phyloP scores from a whole-genome alignment of 2,329 filamentous ascomycete genomes.

The Fusarium haematococcum region DNA sequence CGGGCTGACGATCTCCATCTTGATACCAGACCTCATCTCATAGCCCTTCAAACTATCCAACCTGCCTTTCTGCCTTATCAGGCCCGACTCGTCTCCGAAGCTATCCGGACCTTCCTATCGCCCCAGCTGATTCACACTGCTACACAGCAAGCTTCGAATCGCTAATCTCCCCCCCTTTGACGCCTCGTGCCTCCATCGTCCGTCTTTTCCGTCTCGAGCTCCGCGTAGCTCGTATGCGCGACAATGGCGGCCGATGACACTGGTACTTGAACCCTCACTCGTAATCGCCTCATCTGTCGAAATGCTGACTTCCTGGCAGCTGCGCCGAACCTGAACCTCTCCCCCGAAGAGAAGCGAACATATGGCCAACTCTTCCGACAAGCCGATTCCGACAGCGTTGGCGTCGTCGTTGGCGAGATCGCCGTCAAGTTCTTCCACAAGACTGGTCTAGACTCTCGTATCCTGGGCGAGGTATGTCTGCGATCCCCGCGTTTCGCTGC shows the following conservation, averaged over 20 bases:
- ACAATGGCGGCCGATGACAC: constrained; percentile 45
- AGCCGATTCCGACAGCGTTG: constrained; percentile 90
- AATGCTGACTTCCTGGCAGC: constrained; percentile 51
- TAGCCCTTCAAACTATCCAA: constrained; percentile 22
- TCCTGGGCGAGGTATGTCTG: constrained; percentile 83
- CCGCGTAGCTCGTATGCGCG: constrained; percentile 45
- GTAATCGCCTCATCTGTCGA: background rate
- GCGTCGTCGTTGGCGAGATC: constrained; percentile 94
- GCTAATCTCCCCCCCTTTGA: constrained; percentile 20
- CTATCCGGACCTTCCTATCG: constrained; percentile 8
- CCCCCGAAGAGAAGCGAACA: constrained; percentile 89
- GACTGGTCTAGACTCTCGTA: constrained; percentile 85
- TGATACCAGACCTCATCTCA: constrained; percentile 12
- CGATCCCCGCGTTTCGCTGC: background rate
- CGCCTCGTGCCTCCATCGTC: constrained; percentile 25
- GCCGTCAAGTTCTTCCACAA: constrained; percentile 99
- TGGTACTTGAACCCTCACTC: constrained; percentile 27
- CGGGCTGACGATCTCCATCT: constrained; percentile 38
- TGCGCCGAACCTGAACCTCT: constrained; percentile 83
- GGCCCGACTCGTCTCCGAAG: constrained; percentile 18
- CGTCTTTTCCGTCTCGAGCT: constrained; percentile 40
- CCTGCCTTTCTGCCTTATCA: constrained; percentile 17
- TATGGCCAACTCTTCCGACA: constrained; percentile 94
- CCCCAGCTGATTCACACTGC: background rate
- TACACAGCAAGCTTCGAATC: constrained; percentile 3